Conservation (phyloP, 768 basidiomycete species). For the Naganishia onofrii region DNA sequence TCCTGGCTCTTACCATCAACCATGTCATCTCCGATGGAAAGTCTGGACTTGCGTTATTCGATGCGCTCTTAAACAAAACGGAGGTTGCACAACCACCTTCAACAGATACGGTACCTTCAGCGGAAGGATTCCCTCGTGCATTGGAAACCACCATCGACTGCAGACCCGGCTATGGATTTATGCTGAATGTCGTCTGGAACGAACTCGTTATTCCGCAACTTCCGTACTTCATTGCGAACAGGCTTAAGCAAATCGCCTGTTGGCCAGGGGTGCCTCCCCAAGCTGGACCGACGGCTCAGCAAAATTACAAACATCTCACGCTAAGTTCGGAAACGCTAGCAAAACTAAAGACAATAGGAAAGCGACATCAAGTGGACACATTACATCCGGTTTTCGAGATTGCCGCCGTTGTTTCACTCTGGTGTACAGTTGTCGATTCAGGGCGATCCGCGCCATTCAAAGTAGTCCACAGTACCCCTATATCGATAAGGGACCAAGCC, state of each 20-base stretch:
- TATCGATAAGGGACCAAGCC: neutral
- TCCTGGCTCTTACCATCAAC: slow-evolving; percentile 1
- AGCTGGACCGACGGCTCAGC: neutral
- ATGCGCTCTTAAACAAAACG: neutral
- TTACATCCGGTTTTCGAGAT: slow-evolving; percentile 3
- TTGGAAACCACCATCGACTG: slow-evolving; percentile 17
- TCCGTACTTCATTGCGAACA: neutral
- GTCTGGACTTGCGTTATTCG: slow-evolving; percentile 4
- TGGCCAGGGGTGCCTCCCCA: slow-evolving; percentile 3
- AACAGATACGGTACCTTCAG: neutral
- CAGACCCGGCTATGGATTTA: slow-evolving; percentile 1
- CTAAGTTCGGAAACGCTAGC: neutral
- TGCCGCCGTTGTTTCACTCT: slow-evolving; percentile 2
- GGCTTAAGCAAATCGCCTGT: neutral
- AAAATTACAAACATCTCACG: neutral
- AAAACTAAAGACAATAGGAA: neutral
- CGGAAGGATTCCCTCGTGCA: neutral
- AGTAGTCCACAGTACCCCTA: neutral
- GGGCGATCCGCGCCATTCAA: neutral
- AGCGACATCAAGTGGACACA: neutral
- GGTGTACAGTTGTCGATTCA: neutral
- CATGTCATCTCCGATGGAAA: slow-evolving; percentile 19
- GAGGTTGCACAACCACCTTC: neutral
- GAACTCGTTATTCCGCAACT: neutral
- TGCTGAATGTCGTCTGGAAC: slow-evolving; percentile 4